Conservation (phyloP, 208 protist genomes). For the Crithidia expoeki region DNA sequence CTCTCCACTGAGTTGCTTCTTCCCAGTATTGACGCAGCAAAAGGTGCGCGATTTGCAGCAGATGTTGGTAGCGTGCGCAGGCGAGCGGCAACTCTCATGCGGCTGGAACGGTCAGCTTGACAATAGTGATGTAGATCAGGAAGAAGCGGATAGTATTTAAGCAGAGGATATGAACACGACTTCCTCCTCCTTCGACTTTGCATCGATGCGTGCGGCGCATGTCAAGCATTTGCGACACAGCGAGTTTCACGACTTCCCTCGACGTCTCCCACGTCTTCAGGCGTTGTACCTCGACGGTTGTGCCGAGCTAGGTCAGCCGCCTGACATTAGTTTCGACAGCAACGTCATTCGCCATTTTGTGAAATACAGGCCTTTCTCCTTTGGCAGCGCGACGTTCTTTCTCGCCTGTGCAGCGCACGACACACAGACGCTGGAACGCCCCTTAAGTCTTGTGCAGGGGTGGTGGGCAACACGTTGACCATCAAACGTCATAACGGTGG, state of each 20-base stretch:
- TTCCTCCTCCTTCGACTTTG: background rate
- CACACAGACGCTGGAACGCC: background rate
- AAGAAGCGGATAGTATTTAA: background rate
- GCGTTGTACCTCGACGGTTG: slow-evolving; percentile 10
- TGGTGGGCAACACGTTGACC: background rate
- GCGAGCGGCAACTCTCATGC: background rate
- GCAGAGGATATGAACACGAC: background rate
- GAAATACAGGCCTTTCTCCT: background rate
- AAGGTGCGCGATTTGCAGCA: background rate
- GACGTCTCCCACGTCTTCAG: background rate
- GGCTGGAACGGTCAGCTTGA: background rate
- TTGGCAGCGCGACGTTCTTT: slow-evolving; percentile 3
- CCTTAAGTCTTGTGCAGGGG: background rate
- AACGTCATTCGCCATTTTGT: background rate
- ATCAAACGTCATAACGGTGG: no score
- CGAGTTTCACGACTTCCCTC: slow-evolving; percentile 7
- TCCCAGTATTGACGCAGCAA: slow-evolving; percentile 3
- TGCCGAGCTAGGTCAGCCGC: slow-evolving; percentile 3
- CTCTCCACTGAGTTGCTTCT: slow-evolving; percentile 1
- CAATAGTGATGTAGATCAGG: background rate
- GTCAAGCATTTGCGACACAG: slow-evolving; percentile 2
- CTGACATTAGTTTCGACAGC: background rate
- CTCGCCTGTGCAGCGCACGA: slow-evolving; percentile 6
- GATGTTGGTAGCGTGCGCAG: slow-evolving; percentile 1
- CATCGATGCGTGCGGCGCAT: background rate